phyloP scores from a whole-genome alignment of 1,284 basidiomycete genomes.

The Heterobasidion annosum region DNA sequence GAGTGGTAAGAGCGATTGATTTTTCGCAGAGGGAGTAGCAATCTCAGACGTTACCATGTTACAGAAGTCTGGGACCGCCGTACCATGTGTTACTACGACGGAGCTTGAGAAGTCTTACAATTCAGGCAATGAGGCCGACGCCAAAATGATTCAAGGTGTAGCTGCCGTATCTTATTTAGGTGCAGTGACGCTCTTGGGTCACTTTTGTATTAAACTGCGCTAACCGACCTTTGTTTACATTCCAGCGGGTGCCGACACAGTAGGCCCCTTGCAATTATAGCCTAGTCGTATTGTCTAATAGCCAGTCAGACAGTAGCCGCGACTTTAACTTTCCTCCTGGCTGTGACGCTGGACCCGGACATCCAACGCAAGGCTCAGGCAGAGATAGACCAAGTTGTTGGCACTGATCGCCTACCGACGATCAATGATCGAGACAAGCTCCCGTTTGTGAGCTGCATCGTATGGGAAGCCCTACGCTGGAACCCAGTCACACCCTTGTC shows the following conservation, averaged over 20 bases:
- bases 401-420: background rate
- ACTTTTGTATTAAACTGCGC: background rate
- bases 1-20: background rate
- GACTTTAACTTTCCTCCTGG: background rate
- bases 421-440: background rate
- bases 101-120: conserved; percentile 3
- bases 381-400: conserved; percentile 1
- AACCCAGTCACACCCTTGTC: conserved; percentile 8
- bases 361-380: conserved; percentile 1
- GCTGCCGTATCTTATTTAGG: background rate
- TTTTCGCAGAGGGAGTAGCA: background rate
- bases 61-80: background rate
- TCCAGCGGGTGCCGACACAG: conserved; percentile 4
- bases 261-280: background rate
- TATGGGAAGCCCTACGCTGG: conserved; percentile 14
- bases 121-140: background rate
- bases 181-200: background rate
- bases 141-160: background rate
- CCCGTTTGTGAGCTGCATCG: background rate
- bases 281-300: conserved; percentile 3
- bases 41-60: background rate
- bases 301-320: background rate
- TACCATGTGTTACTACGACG: background rate
- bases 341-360: conserved; percentile 1
- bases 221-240: background rate